phyloP scores from a whole-genome alignment of 768 basidiomycete species.

The Lenzites betulinus region DNA sequence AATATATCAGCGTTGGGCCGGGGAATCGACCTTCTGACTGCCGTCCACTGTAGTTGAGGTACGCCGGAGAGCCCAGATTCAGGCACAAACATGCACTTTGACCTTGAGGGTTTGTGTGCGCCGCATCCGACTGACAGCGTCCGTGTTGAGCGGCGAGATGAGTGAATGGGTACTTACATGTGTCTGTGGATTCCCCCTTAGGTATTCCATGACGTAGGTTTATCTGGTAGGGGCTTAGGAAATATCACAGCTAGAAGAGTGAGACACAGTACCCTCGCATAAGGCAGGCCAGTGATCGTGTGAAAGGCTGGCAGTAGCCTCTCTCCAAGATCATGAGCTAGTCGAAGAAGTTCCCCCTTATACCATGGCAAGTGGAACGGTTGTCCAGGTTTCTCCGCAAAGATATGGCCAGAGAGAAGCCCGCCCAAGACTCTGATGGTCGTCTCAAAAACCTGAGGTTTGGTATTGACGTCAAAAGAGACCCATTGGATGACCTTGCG shows the following conservation, averaged over 20 bases:
- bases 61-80: too few relatives aligned
- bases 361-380: constrained; percentile 87
- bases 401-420: constrained; percentile 81
- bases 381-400: constrained; percentile 65
- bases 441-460: constrained; percentile 98
- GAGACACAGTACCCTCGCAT: constrained; percentile 65
- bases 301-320: constrained; percentile 89
- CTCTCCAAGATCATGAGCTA: constrained; percentile 87
- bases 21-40: too few relatives aligned
- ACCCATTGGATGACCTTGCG: constrained; percentile 80
- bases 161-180: constrained; percentile 57
- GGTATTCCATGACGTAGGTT: constrained; percentile 81
- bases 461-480: constrained; percentile 90
- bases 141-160: too few relatives aligned
- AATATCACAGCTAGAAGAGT: constrained; percentile 2
- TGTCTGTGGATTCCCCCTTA: constrained; percentile 77
- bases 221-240: constrained; percentile 47
- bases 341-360: constrained; percentile 67
- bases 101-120: too few relatives aligned
- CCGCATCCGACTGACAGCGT: too few relatives aligned
- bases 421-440: constrained; percentile 94
- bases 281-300: constrained; percentile 90
- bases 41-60: too few relatives aligned
- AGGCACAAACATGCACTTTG: too few relatives aligned
- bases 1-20: neutral